A percentile compares a stretch with the other conserved stretches of the same genome.
Conservation (phyloP, 345 rosid species). For the Kernera saxatilis region DNA sequence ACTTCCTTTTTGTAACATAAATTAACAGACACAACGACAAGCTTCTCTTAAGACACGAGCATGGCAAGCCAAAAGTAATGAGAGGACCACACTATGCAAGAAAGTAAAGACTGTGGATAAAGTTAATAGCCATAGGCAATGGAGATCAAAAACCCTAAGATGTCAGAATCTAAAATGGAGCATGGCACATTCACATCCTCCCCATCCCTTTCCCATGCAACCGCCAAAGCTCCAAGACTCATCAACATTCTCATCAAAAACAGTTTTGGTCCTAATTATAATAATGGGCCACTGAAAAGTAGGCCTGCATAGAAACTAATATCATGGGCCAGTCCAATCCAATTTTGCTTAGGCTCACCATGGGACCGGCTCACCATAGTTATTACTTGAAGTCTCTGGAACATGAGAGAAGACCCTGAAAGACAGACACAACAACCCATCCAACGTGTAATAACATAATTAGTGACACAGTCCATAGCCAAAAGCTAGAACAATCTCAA, state of each 20-base stretch:
- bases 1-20: not conserved
- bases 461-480: not conserved
- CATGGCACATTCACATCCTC: constrained; percentile 16
- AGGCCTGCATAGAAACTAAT: constrained; percentile 2
- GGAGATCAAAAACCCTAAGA: constrained; percentile 4
- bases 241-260: constrained; percentile 2
- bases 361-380: not conserved
- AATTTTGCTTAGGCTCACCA: not conserved
- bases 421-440: not conserved
- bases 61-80: constrained; percentile 26
- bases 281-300: not conserved
- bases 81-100: constrained; percentile 28
- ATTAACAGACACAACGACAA: constrained; percentile 17
- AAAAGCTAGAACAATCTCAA: constrained; percentile 36
- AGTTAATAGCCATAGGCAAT: constrained; percentile 18
- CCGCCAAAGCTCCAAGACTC: constrained; percentile 17
- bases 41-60: constrained; percentile 16
- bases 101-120: not conserved
- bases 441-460: constrained; percentile 19
- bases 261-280: not conserved
- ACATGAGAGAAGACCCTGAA: constrained; percentile 13
- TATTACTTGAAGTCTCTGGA: constrained; percentile 30
- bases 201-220: constrained; percentile 34
- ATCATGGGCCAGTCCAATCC: constrained; percentile 12
- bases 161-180: constrained; percentile 12